phyloP scores from a whole-genome alignment of 129 eudicot species.

The Pulicaria dysenterica region DNA sequence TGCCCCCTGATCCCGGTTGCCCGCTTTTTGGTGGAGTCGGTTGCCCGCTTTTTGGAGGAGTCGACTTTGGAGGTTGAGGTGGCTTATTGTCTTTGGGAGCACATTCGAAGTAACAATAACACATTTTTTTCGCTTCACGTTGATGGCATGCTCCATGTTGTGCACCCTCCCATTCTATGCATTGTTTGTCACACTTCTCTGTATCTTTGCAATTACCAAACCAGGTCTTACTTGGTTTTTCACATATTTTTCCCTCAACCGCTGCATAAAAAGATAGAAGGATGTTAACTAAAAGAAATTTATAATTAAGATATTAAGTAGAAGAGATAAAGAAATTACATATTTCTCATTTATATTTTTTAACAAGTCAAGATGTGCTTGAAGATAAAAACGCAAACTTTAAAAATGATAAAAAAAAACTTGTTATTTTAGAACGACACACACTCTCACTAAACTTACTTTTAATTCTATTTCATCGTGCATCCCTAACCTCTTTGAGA shows the following conservation, averaged over 20 bases:
- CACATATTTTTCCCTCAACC: constrained; percentile 17
- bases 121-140: constrained; percentile 23
- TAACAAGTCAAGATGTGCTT: no score
- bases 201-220: constrained; percentile 3
- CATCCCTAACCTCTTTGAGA: no score
- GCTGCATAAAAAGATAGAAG: not conserved
- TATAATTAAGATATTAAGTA: not conserved
- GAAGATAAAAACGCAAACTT: no score
- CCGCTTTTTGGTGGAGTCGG: not conserved
- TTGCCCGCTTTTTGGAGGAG: not conserved
- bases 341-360: no score
- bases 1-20: not conserved
- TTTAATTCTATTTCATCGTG: no score
- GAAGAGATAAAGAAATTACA: no score
- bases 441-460: no score
- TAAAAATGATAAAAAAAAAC: no score
- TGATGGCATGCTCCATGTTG: constrained; percentile 30
- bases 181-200: not conserved
- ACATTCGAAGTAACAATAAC: constrained; percentile 30
- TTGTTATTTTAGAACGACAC: no score
- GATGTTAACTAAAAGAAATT: not conserved
- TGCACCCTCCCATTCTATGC: constrained; percentile 28
- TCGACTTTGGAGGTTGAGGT: not conserved
- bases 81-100: not conserved
- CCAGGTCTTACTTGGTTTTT: constrained; percentile 28